Base-by-base conservation (phyloP, 805 yeast genomes). In the Ogataea methanolica region DNA sequence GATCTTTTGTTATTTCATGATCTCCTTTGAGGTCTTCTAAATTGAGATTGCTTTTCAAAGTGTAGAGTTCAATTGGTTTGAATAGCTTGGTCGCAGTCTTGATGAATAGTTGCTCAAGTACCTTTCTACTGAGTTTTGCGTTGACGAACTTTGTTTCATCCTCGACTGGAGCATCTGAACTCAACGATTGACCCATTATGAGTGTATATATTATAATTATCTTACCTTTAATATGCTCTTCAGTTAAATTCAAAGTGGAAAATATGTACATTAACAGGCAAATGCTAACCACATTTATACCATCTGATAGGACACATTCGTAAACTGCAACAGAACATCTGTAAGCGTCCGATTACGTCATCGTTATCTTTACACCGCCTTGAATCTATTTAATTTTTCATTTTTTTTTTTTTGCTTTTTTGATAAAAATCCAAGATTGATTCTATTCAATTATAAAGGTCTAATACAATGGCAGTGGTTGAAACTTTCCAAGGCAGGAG, bases 1-100 rank as follows among this genome's bases (percentile, higher is more conserved):
- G 62, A 3, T 46, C 47, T 33, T 58, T 58, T 2, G 56, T 46
- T 6, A 74, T 59, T 6, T 46, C 29, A n/a, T 53, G 58, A 33
- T 60, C 49, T 4, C 51, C 57, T 29, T 49, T 44, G 17, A 65
- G 46, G 26, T 62, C 62, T 5, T 50, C 41, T 3, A 61, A 39
- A 6, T 44, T 44, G 19, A 65, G 43, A 36, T 63, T 63, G 6
- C 43, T 15, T 42, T 58, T 59, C 23, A 65, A 45, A 1, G 59
- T 48, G 41, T 48, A 45, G 15, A 60, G 45, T 34, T 62, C 66
- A 29, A 63, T 57, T 16, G 59, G 57, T 29, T 48, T 51, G 53
- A 57, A 58, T 2, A 46, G 36, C 19, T 48, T 50, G 6, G 53
- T 52, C 11, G 54, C 52, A 15, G 51, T 51, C 31, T 43, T 51